Percentiles rank a stretch among this genome's conserved stretches.
Conservation (phyloP, 1,284 basidiomycete species). For the Trametes hirsuta region DNA sequence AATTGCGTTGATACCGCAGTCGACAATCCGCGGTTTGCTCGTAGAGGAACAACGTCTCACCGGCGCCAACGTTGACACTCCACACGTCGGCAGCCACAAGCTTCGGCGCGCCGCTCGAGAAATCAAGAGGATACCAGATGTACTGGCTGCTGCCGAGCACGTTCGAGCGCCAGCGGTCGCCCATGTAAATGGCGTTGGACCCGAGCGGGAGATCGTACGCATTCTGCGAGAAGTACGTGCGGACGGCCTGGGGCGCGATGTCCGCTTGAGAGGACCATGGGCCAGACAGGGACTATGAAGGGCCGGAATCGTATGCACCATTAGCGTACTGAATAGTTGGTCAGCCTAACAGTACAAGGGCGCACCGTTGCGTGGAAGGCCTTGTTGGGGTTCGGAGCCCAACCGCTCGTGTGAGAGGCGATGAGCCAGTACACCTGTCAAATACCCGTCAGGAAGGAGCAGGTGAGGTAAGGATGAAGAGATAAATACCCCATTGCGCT, state of each 20-base stretch:
- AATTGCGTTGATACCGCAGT: too few species aligned
- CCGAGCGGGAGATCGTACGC: constrained; percentile 57
- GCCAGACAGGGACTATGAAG: constrained; percentile 51
- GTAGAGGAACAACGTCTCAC: constrained; percentile 23
- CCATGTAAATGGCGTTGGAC: constrained; percentile 61
- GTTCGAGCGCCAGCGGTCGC: constrained; percentile 63
- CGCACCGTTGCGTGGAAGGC: constrained; percentile 55
- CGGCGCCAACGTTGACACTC: constrained; percentile 53
- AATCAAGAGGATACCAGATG: constrained; percentile 64
- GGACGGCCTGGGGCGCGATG: constrained; percentile 51
- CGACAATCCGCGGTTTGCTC: too few species aligned
- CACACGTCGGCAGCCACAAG: constrained; percentile 62
- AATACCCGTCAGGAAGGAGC: not conserved
- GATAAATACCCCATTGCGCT: constrained; percentile 51
- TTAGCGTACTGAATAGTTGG: too few species aligned
- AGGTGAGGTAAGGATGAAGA: not conserved
- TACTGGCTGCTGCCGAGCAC: constrained; percentile 61
- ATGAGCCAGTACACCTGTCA: constrained; percentile 58
- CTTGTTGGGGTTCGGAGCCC: constrained; percentile 67
- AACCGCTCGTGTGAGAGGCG: constrained; percentile 63
- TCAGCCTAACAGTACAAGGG: not conserved
- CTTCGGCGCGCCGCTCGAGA: constrained; percentile 54
- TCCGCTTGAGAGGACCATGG: constrained; percentile 61
- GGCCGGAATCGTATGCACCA: too few species aligned
- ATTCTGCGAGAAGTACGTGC: constrained; percentile 68